phyloP scores from a whole-genome alignment of 176 grass and related monocot species.

The Oryza longistaminata region DNA sequence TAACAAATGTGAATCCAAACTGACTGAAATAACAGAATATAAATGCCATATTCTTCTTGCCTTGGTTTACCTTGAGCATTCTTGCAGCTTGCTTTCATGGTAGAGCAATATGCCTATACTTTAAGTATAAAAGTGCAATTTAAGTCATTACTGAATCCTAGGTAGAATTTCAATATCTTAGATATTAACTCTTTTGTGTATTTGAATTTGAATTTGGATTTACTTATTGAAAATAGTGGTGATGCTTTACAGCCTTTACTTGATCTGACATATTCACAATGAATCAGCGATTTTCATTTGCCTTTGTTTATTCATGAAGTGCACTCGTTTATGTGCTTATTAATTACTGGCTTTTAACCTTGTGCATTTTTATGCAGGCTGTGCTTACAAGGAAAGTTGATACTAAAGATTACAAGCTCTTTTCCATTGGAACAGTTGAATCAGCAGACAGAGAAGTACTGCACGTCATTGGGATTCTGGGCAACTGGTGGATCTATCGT shows the following conservation, averaged over 20 bases:
- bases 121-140: background rate
- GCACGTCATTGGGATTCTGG: constrained; percentile 69
- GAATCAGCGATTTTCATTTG: background rate
- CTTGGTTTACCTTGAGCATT: background rate
- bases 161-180: background rate
- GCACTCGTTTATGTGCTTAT: background rate
- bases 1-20: background rate
- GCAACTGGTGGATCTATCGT: constrained; percentile 74
- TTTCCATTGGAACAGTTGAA: constrained; percentile 63
- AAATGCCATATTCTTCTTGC: background rate
- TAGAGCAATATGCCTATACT: background rate
- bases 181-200: background rate
- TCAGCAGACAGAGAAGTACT: constrained; percentile 55
- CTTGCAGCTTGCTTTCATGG: constrained; percentile 14
- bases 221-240: background rate
- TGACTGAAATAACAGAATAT: background rate
- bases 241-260: background rate
- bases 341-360: background rate
- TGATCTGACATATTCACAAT: background rate
- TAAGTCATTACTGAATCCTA: background rate
- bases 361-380: constrained; percentile 50
- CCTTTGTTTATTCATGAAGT: background rate
- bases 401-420: constrained; percentile 72
- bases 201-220: background rate
- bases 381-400: constrained; percentile 70